Conservation (phyloP, 176 grass and related monocot genomes). For the Melocanna baccifera region DNA sequence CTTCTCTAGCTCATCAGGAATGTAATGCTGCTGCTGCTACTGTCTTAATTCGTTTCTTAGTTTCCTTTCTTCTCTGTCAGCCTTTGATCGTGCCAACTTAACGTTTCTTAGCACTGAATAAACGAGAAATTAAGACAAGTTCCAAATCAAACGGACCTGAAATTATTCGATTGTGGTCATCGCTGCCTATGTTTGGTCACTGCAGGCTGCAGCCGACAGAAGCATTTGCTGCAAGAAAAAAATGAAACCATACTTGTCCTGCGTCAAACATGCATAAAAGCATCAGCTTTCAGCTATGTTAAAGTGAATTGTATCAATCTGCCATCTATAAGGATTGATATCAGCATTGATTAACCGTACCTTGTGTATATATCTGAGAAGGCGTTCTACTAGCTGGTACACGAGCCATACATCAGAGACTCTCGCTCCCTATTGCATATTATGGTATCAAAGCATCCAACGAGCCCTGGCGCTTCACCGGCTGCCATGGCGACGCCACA, state of each 20-base stretch:
- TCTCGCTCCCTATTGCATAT: too few relatives aligned
- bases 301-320: too few relatives aligned
- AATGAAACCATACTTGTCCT: not conserved
- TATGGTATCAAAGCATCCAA: too few relatives aligned
- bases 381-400: too few relatives aligned
- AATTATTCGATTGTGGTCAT: not conserved
- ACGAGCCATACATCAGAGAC: too few relatives aligned
- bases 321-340: too few relatives aligned
- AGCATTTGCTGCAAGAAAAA: not conserved
- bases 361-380: too few relatives aligned
- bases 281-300: not conserved
- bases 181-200: not conserved
- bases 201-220: not conserved
- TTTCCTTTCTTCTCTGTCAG: not conserved
- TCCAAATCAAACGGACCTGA: not conserved
- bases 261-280: not conserved
- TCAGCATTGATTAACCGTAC: too few relatives aligned
- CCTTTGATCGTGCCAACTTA: conserved; percentile 1
- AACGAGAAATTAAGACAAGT: not conserved
- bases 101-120: conserved; percentile 25
- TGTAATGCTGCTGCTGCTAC: not conserved
- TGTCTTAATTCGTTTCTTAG: not conserved
- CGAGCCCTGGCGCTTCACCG: too few relatives aligned
- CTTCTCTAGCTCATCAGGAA: conserved; percentile 17
- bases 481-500: too few relatives aligned